Conservation (phyloP, 2,329 filamentous ascomycete genomes). For the Dothiorella sarmentorum region DNA sequence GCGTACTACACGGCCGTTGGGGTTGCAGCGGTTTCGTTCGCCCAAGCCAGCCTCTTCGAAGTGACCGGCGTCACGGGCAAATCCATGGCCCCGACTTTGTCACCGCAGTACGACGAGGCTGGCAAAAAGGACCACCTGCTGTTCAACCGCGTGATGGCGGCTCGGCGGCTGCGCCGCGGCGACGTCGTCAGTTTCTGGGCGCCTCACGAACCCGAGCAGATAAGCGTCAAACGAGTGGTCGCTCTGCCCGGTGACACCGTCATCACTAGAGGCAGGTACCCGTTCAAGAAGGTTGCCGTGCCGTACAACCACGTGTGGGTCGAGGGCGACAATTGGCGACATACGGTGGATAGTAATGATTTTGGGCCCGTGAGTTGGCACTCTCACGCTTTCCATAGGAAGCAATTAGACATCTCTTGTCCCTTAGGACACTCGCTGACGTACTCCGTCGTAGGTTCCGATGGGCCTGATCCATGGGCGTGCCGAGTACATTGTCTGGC, state of each 20-base stretch:
- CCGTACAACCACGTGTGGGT: slow-evolving; percentile 90
- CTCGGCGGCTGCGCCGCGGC: slow-evolving; percentile 36
- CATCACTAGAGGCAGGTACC: slow-evolving; percentile 38
- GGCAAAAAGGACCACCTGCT: slow-evolving; percentile 39
- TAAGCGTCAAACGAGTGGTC: slow-evolving; percentile 78
- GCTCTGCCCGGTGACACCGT: slow-evolving; percentile 78
- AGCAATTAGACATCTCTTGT: neutral
- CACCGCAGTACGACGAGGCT: slow-evolving; percentile 39
- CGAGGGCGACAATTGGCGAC: slow-evolving; percentile 77
- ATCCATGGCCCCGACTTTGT: slow-evolving; percentile 47
- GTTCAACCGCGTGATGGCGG: slow-evolving; percentile 31
- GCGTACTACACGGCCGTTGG: neutral
- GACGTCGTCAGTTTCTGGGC: slow-evolving; percentile 46
- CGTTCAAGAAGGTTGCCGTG: slow-evolving; percentile 52
- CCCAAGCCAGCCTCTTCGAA: neutral
- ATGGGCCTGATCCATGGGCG: slow-evolving; percentile 71
- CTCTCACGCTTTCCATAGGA: too few species aligned
- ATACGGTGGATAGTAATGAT: slow-evolving; percentile 78
- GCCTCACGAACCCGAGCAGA: slow-evolving; percentile 64
- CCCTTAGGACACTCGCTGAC: too few species aligned
- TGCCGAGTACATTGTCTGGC: slow-evolving; percentile 70
- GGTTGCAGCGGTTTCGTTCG: neutral
- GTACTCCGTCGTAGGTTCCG: slow-evolving; percentile 49
- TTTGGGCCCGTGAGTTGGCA: slow-evolving; percentile 71
- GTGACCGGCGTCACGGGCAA: slow-evolving; percentile 33